These are phyloP conservation scores for Teunomyces funiuensis DNA, from an alignment of 805 yeast genomes.

Conservation along the genomic window DNA sequence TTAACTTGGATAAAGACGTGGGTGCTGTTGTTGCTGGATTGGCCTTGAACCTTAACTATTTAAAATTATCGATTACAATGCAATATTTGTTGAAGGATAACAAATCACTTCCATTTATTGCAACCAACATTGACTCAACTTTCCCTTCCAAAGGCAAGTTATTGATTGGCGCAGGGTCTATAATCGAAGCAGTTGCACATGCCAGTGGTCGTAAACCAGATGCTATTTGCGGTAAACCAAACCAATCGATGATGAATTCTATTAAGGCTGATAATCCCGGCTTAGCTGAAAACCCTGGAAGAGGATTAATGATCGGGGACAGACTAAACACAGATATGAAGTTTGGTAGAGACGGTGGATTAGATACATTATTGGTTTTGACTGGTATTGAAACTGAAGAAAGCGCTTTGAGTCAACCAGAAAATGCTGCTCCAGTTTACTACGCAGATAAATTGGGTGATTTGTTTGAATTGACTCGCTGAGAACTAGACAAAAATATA, in stretches of 20 bases:
- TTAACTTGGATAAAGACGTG: constrained; percentile 65
- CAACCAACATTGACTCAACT: constrained; percentile 94
- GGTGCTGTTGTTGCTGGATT: constrained; percentile 91
- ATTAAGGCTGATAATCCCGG: constrained; percentile 62
- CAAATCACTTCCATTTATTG: constrained; percentile 70
- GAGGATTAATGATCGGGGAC: constrained; percentile 93
- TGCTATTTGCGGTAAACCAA: constrained; percentile 88
- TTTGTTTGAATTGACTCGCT: constrained; percentile 58
- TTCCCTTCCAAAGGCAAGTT: constrained; percentile 85
- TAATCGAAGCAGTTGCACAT: constrained; percentile 71
- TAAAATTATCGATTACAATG: constrained; percentile 76
- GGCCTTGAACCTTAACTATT: constrained; percentile 74
- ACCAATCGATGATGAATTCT: constrained; percentile 84
- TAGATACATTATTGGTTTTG: constrained; percentile 82
- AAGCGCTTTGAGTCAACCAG: constrained; percentile 43
- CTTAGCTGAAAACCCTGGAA: constrained; percentile 48
- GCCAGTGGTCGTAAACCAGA: constrained; percentile 82
- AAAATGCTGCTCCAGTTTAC: constrained; percentile 58
- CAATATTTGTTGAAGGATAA: constrained; percentile 66
- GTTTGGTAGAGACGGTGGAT: constrained; percentile 85
- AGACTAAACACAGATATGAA: constrained; percentile 92
- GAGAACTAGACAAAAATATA: no score
- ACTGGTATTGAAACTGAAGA: constrained; percentile 88
- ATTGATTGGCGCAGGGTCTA: constrained; percentile 94
- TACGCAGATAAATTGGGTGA: constrained; percentile 77